Evolutionary conservation across 31 red algal species (phyloP), one percentile per base, ranked within the genome.

Genomic region (Endocladia muricata): DNA sequence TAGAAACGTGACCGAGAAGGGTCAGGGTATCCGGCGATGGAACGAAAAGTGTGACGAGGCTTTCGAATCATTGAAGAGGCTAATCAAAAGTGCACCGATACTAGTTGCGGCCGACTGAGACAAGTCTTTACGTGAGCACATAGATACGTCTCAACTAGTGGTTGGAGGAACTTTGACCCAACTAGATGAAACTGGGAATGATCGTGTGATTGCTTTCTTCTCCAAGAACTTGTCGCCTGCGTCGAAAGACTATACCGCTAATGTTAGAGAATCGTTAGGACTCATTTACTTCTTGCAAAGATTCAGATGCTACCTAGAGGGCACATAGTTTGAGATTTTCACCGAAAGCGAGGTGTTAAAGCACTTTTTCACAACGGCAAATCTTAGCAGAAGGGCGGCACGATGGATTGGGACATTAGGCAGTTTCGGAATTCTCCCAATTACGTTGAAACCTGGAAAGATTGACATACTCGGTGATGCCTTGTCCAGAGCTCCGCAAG

Each of bases 311-410:
- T 72, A 49, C 21, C 1, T 72, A 22, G 37, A 51, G 1, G 68
- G 68, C 3, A 6, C 37, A 0, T 23, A 51, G 17, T 72, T 72
- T 72, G 68, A 51, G 51, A 6, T 72, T 8, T n/a, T 72, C n/a
- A 72, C 68, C 4, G 68, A 72, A 6, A 72, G 51, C 25, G 5
- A 72, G n/a, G 68, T 72, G n/a, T 22, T 49, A 42, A 42, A 51
- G 7, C 35, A 52, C 0, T 72, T 72, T 22, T 47, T 72, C 22
- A 21, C 5, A 49, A 72, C 7, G 41, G n/a, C 68, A 5, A 39
- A 22, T 49, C 6, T 72, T 37, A 43, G 21, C 0, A 39, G 41
- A 25, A n/a, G 1, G 37, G 41, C 43, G 31, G 0, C 41, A 4
- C 35, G 37, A 21, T 49, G 41, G 4, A 0, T 72, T 22, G 41